Evolutionary conservation across 192 early-diverging fungal species (phyloP).

Genomic region (Coemansia sp.): DNA sequence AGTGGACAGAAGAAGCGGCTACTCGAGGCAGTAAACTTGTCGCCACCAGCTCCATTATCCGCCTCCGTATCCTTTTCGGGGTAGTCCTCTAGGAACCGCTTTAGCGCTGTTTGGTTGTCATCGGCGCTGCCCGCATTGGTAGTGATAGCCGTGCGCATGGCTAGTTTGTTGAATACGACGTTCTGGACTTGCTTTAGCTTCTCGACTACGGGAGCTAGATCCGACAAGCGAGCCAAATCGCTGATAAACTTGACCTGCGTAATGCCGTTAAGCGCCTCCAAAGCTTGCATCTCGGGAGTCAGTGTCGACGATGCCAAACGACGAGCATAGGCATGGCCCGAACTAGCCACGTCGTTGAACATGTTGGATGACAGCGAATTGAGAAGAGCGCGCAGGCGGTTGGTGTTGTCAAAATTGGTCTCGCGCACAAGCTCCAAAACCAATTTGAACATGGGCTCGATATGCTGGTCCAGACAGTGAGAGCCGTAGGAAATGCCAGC

Average conservation of each 20-base stretch:
- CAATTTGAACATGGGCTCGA: constrained; percentile 73
- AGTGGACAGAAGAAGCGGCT: constrained; percentile 77
- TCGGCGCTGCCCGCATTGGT: constrained; percentile 32
- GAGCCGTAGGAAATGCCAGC: constrained; percentile 66
- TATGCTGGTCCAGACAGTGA: constrained; percentile 75
- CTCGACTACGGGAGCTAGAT: constrained; percentile 63
- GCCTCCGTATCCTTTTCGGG: constrained; percentile 12
- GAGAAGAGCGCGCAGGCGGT: constrained; percentile 79
- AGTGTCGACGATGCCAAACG: constrained; percentile 67
- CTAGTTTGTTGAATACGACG: constrained; percentile 50
- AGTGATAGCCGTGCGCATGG: constrained; percentile 47
- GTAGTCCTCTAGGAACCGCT: constrained; percentile 28
- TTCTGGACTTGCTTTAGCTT: constrained; percentile 57
- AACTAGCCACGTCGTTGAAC: constrained; percentile 79
- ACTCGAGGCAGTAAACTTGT: constrained; percentile 49
- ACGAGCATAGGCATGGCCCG: constrained; percentile 83
- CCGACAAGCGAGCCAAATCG: constrained; percentile 62
- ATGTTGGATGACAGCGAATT: constrained; percentile 69
- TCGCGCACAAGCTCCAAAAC: constrained; percentile 70
- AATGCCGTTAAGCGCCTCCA: constrained; percentile 61
- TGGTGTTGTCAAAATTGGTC: constrained; percentile 71
- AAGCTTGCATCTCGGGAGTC: constrained; percentile 58
- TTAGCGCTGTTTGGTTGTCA: constrained; percentile 40
- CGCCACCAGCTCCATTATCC: not conserved
- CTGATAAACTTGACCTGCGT: constrained; percentile 82